Conservation (phyloP, 2,329 filamentous ascomycete genomes). For the Ramularia collo-cygni region DNA sequence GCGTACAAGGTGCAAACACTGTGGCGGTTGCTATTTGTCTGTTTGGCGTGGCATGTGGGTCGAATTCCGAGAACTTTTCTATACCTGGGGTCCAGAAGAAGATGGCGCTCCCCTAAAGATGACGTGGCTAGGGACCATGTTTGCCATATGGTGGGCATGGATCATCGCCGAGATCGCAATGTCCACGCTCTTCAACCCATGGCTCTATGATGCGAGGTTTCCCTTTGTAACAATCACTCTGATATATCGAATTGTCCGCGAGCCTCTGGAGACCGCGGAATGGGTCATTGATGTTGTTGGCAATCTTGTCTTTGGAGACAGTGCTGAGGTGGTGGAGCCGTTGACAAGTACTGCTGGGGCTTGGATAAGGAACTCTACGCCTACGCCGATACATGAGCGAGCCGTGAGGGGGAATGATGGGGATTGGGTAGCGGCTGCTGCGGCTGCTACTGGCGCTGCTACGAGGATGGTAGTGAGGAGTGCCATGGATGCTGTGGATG, state of each 20-base stretch:
- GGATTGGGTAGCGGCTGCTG: conserved; percentile 4
- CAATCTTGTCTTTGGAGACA: conserved; percentile 7
- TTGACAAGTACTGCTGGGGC: no score
- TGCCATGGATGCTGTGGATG: conserved; percentile 21
- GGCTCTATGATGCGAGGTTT: conserved; percentile 46
- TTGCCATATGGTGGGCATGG: conserved; percentile 41
- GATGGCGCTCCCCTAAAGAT: conserved; percentile 23
- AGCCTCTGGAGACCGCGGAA: not conserved
- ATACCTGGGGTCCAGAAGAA: conserved; percentile 17
- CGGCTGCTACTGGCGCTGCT: conserved; percentile 9
- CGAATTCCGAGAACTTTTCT: conserved; percentile 26
- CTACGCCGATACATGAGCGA: not conserved
- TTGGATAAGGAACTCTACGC: not conserved
- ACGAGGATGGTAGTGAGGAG: conserved; percentile 17
- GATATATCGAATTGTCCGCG: not conserved
- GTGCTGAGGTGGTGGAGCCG: not conserved
- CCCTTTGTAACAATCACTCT: conserved; percentile 34
- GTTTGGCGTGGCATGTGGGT: conserved; percentile 25
- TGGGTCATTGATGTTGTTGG: conserved; percentile 1
- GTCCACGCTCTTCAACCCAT: conserved; percentile 43
- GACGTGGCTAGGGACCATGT: conserved; percentile 35
- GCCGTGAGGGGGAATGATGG: no score
- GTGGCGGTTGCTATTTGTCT: conserved; percentile 21
- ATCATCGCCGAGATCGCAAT: conserved; percentile 32
- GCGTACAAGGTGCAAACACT: conserved; percentile 19